A percentile compares a stretch with the other conserved stretches of the same genome.
phyloP scores from a whole-genome alignment of 345 rosid species.

The Angophora floribunda region DNA sequence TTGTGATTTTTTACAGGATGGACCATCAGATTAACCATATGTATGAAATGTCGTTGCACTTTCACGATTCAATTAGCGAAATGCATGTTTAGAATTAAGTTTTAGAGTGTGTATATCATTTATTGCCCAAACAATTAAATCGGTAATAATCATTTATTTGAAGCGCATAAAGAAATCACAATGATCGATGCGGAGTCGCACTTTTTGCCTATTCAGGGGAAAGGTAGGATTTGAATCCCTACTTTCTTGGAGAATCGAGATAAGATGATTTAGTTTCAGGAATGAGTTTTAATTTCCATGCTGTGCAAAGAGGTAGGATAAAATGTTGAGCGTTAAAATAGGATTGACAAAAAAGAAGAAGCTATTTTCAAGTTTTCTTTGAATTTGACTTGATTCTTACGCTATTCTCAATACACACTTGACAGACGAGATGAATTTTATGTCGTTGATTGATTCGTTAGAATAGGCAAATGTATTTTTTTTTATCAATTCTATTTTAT shows the following conservation, averaged over 20 bases:
- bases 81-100: neutral
- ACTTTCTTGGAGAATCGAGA: no score
- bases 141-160: neutral
- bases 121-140: neutral
- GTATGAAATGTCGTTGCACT: neutral
- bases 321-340: no score
- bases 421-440: neutral
- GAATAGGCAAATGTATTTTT: no score
- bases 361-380: no score
- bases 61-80: no score
- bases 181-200: neutral
- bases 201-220: neutral
- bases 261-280: no score
- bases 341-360: no score
- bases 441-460: no score
- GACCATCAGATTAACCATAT: rapidly evolving
- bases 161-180: neutral
- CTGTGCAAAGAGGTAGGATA: no score
- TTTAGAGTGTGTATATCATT: neutral
- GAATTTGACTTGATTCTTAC: neutral
- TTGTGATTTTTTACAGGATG: neutral
- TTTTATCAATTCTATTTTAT: no score
- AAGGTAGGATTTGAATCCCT: no score
- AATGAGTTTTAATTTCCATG: no score
- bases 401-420: neutral